Conservation (phyloP, 176 grass and related monocot species). For the Bromus sterilis region DNA sequence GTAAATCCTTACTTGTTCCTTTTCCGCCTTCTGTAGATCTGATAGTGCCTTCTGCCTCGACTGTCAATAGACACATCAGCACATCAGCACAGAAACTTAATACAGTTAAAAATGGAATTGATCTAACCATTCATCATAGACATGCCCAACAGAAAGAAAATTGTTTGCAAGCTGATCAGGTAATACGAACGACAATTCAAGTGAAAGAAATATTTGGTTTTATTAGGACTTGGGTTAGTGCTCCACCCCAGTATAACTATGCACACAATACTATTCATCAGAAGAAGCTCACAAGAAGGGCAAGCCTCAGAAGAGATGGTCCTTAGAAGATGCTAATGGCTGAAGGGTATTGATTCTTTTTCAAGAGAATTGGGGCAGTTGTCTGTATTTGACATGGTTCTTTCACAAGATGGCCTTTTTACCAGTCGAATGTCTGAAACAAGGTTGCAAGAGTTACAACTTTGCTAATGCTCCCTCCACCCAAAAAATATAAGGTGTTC, state of each 20-base stretch:
- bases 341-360: background rate
- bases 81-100: background rate
- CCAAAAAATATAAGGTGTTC: background rate
- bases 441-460: background rate
- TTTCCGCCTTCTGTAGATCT: constrained; percentile 70
- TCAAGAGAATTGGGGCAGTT: background rate
- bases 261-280: background rate
- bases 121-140: background rate
- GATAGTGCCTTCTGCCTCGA: constrained; percentile 84
- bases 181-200: background rate
- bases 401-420: background rate
- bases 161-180: constrained; percentile 3
- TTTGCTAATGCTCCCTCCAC: background rate
- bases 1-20: constrained; percentile 50
- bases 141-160: background rate
- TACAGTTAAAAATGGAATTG: background rate
- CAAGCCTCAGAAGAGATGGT: background rate
- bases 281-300: background rate
- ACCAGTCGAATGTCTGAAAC: background rate
- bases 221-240: background rate
- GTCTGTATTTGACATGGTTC: background rate
- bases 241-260: background rate
- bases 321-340: background rate
- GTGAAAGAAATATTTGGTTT: background rate
- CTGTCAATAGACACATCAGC: constrained; percentile 42